Evolutionary conservation across 1,139 yeast species (phyloP), one percentile per base, ranked within the genome.

Genomic region (Entelexis sorbosivorans): DNA sequence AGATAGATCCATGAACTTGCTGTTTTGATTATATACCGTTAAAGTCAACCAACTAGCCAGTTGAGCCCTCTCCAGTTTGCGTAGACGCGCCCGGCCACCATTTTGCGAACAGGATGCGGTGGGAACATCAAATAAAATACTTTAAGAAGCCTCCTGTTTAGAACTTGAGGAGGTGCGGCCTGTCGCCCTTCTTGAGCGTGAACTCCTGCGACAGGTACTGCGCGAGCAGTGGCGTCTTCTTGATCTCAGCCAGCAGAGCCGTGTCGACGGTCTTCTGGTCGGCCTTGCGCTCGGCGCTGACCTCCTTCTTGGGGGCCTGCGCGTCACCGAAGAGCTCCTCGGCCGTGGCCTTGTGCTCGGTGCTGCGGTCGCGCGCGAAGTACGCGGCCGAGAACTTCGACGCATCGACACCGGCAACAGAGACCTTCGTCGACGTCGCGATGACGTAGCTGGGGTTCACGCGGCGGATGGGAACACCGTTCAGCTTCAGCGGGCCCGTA

Each of bases 401-500:
- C 63, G 83, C 88, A 70, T 88, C 88, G 63, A 89, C 88, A 64
- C 82, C 76, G 58, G 79, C 76, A 66, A 89, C 81, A 64, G 79
- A 74, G 67, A 91, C 86, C 73, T 79, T 76, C 75, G 98, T 91
- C 65, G 96, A 88, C 71, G 98, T 93, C 69, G 97, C 98, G 76
- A 91, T 91, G 68, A 91, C 97, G 78, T 91, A 93, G 75, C 96
- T 88, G 67, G 97, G 82, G 75, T 91, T 91, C 64, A 91, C 97
- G 82, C 98, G 87, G 82, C 96, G 87, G 74, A 91, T 82, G 74
- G 99, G 98, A 65, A 91, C 99, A 81, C 98, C 98, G 77, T 93
- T 93, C 69, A 91, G 87, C 83, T 91, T 93, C 95, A 91, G 93
- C 71, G 99, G 99, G 73, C 99, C 99, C 60, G 96, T 77, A 63